phyloP scores from a whole-genome alignment of 2,329 filamentous ascomycete species.

The Blastomyces gilchristii region DNA sequence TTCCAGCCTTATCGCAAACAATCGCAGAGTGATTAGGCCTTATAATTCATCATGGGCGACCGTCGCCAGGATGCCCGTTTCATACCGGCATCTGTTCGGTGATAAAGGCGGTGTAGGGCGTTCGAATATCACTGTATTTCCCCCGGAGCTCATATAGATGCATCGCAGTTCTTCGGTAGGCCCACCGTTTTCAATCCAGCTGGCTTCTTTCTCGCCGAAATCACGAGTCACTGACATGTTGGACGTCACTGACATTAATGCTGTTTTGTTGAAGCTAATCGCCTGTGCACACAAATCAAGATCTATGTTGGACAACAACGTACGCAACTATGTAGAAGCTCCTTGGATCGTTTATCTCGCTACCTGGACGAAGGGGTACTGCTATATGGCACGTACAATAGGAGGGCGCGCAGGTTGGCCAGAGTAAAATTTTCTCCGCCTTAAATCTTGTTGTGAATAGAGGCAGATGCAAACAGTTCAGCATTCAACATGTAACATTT shows the following conservation, averaged over 20 bases:
- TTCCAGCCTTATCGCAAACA: constrained; percentile 51
- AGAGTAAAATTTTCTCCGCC: constrained; percentile 24
- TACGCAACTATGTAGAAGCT: constrained; percentile 19
- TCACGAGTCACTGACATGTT: constrained; percentile 42
- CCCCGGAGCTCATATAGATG: constrained; percentile 70
- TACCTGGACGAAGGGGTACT: background rate
- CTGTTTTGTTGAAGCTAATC: constrained; percentile 10
- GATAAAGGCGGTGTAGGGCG: constrained; percentile 68
- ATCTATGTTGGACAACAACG: constrained; percentile 39
- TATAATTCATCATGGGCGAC: no score
- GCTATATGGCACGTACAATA: background rate
- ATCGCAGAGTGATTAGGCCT: constrained; percentile 49
- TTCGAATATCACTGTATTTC: constrained; percentile 59
- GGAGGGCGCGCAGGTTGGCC: constrained; percentile 25
- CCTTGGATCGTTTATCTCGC: background rate
- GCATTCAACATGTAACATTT: background rate
- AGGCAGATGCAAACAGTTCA: background rate
- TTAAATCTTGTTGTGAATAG: constrained; percentile 23
- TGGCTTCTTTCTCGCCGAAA: constrained; percentile 19
- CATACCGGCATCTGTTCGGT: constrained; percentile 51
- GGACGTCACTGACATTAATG: constrained; percentile 1
- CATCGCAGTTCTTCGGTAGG: constrained; percentile 45
- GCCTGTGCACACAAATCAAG: constrained; percentile 33
- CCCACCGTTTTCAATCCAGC: constrained; percentile 50
- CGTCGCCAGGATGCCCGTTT: constrained; percentile 65